phyloP scores from a whole-genome alignment of 768 basidiomycete species.

The Clavaria fumosa region DNA sequence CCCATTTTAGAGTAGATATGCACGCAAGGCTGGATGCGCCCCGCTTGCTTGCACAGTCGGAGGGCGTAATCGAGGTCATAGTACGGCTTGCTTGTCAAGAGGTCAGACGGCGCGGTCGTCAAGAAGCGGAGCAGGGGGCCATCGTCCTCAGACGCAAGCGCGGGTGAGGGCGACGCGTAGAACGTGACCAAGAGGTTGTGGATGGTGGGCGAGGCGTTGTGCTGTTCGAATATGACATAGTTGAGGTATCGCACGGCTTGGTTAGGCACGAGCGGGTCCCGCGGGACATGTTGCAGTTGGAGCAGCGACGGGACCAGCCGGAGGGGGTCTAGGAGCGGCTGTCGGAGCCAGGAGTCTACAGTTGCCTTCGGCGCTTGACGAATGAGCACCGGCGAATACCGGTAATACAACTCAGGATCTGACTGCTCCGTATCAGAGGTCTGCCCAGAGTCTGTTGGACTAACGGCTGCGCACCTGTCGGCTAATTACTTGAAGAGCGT shows the following conservation, averaged over 20 bases:
- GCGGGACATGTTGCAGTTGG: slow-evolving; percentile 57
- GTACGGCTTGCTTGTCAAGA: slow-evolving; percentile 73
- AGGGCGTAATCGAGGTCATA: slow-evolving; percentile 97
- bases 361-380: slow-evolving; percentile 77
- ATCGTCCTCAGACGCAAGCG: slow-evolving; percentile 37
- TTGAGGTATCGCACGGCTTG: slow-evolving; percentile 86
- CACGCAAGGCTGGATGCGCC: slow-evolving; percentile 78
- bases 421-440: too few relatives aligned
- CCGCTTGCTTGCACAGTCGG: slow-evolving; percentile 73
- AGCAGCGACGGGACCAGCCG: slow-evolving; percentile 83
- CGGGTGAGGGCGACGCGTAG: slow-evolving; percentile 40
- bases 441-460: neutral
- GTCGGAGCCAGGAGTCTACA: slow-evolving; percentile 85
- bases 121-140: slow-evolving; percentile 73
- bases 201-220: slow-evolving; percentile 69
- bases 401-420: slow-evolving; percentile 83
- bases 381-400: slow-evolving; percentile 79
- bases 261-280: slow-evolving; percentile 59
- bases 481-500: slow-evolving; percentile 81
- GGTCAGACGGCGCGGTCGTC: slow-evolving; percentile 63
- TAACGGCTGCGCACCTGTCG: slow-evolving; percentile 48
- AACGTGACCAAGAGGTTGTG: slow-evolving; percentile 92
- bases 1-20: slow-evolving; percentile 98
- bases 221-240: slow-evolving; percentile 67
- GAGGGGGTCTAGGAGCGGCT: slow-evolving; percentile 61